phyloP scores from a whole-genome alignment of 2,329 filamentous ascomycete species.

The Cladosporium sp. region DNA sequence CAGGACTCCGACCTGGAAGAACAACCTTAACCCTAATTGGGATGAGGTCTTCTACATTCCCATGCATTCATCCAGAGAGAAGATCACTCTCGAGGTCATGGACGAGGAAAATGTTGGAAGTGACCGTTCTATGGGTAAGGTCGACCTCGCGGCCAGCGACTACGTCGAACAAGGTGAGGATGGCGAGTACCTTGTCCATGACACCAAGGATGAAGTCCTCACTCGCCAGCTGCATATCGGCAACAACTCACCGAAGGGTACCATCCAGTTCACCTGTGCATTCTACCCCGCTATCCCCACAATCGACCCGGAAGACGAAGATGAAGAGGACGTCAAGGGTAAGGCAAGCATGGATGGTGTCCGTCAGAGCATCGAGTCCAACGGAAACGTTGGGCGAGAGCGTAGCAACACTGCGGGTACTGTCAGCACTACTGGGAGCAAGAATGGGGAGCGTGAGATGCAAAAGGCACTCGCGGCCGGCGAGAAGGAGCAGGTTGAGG shows the following conservation, averaged over 20 bases:
- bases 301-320: slow-evolving; percentile 83
- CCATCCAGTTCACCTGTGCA: slow-evolving; percentile 73
- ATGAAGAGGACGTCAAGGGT: slow-evolving; percentile 40
- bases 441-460: slow-evolving; percentile 36
- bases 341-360: slow-evolving; percentile 19
- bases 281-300: slow-evolving; percentile 91
- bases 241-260: slow-evolving; percentile 72
- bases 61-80: slow-evolving; percentile 78
- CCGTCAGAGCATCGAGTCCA: slow-evolving; percentile 17
- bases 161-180: slow-evolving; percentile 73
- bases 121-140: slow-evolving; percentile 78
- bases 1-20: slow-evolving; percentile 91
- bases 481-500: slow-evolving; percentile 44
- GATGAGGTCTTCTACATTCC: slow-evolving; percentile 95
- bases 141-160: slow-evolving; percentile 73
- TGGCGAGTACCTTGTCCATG: slow-evolving; percentile 76
- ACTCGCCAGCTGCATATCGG: slow-evolving; percentile 69
- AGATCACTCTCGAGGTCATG: slow-evolving; percentile 89
- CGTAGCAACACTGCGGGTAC: slow-evolving; percentile 35
- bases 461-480: slow-evolving; percentile 44
- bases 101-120: slow-evolving; percentile 90
- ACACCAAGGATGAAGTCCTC: slow-evolving; percentile 62
- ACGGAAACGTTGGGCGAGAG: slow-evolving; percentile 4
- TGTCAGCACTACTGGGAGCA: slow-evolving; percentile 33
- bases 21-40: slow-evolving; percentile 92